Conservation (phyloP, 176 grass and related monocot species). For the Juncus inflexus region DNA sequence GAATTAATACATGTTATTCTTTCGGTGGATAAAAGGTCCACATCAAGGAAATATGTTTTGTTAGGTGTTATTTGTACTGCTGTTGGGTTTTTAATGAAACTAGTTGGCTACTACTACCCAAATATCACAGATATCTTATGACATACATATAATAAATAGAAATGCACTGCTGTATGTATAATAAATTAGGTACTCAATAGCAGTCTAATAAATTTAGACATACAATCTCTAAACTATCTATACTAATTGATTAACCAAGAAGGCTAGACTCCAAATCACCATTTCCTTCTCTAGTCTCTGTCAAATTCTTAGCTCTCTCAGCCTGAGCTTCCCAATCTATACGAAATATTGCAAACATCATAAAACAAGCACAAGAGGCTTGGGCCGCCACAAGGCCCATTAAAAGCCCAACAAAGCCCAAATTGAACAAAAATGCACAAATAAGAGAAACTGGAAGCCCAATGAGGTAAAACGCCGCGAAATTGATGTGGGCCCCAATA, state of each 20-base stretch:
- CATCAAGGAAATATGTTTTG: neutral
- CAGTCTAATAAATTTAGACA: slow-evolving; percentile 8
- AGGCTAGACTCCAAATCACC: slow-evolving; percentile 30
- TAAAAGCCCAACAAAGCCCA: slow-evolving; percentile 77
- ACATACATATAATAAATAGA: too few relatives aligned
- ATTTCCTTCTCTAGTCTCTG: slow-evolving; percentile 1
- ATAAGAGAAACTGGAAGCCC: slow-evolving; percentile 74
- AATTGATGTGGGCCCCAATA: slow-evolving; percentile 57
- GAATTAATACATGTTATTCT: slow-evolving; percentile 26
- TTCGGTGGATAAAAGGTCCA: slow-evolving; percentile 20
- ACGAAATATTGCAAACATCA: slow-evolving; percentile 44
- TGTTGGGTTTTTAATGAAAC: too few relatives aligned
- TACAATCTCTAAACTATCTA: slow-evolving; percentile 6
- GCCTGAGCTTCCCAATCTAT: slow-evolving; percentile 59
- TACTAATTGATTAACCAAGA: slow-evolving; percentile 11
- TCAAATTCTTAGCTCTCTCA: slow-evolving; percentile 42
- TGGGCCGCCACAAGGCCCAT: slow-evolving; percentile 75
- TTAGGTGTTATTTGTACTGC: too few relatives aligned
- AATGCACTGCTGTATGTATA: slow-evolving; percentile 15
- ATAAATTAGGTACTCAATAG: slow-evolving; percentile 19
- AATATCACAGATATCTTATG: too few relatives aligned
- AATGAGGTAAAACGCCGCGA: slow-evolving; percentile 56
- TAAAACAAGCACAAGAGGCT: slow-evolving; percentile 56
- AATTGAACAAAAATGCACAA: slow-evolving; percentile 50
- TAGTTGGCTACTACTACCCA: too few relatives aligned